Evolutionary conservation across 306 rosid genomes (phyloP), one percentile per base, ranked within the genome.

Genomic region (Dalbergia oliveri): DNA sequence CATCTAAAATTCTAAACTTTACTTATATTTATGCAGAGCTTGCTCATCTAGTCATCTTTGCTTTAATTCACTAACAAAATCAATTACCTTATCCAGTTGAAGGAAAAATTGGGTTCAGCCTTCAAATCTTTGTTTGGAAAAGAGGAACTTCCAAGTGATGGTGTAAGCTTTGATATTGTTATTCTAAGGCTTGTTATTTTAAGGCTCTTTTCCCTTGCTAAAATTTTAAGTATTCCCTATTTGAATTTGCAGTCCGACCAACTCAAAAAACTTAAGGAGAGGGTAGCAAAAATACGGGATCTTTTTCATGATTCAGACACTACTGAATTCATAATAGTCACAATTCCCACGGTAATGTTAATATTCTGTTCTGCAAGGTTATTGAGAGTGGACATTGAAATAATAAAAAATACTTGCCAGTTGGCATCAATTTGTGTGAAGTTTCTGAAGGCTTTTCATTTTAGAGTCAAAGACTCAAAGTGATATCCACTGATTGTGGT

Each of bases 241-340:
- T 59, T 67, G 58, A 12, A 41, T 19, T 59, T 86, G 80, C 91
- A 93, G 97, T 66, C 88, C 13, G 93, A 86, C 82, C 86, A 88
- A 73, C 87, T 93, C 80, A 93, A 88, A 89, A 59, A 51, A 75
- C 86, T 91, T 9, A 84, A 88, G 84, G 94, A 84, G 84, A 87
- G 90, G 72, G 87, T 91, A 89, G 74, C 78, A 60, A 93, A 93
- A 88, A 90, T 93, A 58, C 90, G 89, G 3, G 90, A 91, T 75
- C 97, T 93, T 72, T 93, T 93, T 23, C 97, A 85, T 58, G 89
- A 93, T 75, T 26, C 89, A 15, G 93, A 91, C 74, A 75, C 94
- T 41, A 91, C 94, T 0, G 98, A 93, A 75, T 93, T 93, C 75
- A 90, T 93, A 78, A 90, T 93, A 54, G 98, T 93, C 47, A 93